These are phyloP conservation scores for Artemisia annua DNA, from an alignment of 129 eudicot genomes.

Conservation along the genomic window DNA sequence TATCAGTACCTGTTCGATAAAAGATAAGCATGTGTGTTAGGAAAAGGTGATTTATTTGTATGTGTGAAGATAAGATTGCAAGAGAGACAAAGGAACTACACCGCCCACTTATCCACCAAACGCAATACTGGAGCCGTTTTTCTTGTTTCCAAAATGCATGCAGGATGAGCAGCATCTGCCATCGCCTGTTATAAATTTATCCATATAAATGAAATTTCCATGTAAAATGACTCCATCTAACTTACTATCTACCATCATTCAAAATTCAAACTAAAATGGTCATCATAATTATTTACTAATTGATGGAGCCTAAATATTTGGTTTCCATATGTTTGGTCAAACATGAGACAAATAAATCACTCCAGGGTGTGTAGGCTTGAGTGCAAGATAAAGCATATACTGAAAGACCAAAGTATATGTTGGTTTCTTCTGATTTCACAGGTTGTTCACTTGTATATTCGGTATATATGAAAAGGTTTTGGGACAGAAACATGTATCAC, in stretches of 20 bases:
- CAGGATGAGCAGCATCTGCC: constrained; percentile 95
- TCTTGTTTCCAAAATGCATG: constrained; percentile 84
- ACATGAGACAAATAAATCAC: background rate
- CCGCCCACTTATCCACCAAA: constrained; percentile 99
- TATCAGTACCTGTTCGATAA: constrained; percentile 60
- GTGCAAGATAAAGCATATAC: background rate
- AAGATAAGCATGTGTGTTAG: background rate
- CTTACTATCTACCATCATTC: background rate
- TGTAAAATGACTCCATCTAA: background rate
- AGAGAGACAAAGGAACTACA: constrained; percentile 49
- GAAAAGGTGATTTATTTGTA: background rate
- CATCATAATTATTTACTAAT: no score
- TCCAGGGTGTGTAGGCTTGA: background rate
- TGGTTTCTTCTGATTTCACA: no score
- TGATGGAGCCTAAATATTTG: background rate
- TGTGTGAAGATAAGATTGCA: constrained; percentile 3
- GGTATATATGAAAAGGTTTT: no score
- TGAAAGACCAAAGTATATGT: background rate
- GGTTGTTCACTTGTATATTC: no score
- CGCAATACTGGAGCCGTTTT: constrained; percentile 98
- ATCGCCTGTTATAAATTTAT: constrained; percentile 60
- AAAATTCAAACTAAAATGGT: background rate
- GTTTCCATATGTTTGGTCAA: background rate
- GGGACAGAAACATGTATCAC: no score
- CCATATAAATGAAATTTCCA: background rate